phyloP scores from a whole-genome alignment of 305 asterid species.

The Fraxinus nigra region DNA sequence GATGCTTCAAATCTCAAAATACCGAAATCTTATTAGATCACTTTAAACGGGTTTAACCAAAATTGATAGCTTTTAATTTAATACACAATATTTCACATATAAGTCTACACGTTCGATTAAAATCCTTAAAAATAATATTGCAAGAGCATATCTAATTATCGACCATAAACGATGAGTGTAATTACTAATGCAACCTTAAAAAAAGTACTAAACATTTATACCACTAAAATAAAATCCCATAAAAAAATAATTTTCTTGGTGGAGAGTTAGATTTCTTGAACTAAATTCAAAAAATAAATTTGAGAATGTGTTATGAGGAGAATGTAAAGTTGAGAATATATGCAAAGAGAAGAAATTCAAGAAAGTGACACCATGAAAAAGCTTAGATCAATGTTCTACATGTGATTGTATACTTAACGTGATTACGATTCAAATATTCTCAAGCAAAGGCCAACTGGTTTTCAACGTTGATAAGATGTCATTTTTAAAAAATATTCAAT shows the following conservation, averaged over 20 bases:
- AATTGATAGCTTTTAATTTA: no score
- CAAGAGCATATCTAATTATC: not conserved
- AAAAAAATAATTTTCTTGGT: not conserved
- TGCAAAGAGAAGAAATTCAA: not conserved
- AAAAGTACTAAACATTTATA: not conserved
- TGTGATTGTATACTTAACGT: not conserved
- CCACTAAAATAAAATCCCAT: not conserved
- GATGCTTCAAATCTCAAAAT: no score
- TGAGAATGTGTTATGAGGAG: no score
- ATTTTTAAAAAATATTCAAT: not conserved
- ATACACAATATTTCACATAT: no score
- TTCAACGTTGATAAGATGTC: not conserved
- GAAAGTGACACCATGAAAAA: not conserved
- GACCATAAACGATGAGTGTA: not conserved
- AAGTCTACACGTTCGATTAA: no score
- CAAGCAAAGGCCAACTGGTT: not conserved
- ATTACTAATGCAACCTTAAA: not conserved
- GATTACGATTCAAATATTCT: not conserved
- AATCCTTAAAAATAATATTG: no score
- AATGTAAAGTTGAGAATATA: no score
- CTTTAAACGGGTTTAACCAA: no score
- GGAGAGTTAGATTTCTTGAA: not conserved
- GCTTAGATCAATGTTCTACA: not conserved
- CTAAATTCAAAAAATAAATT: not conserved
- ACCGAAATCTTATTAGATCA: no score